A percentile compares a stretch with the other conserved stretches of the same genome.
Conservation (phyloP, 2,329 filamentous ascomycete genomes). For the Byssochlamys sp. region DNA sequence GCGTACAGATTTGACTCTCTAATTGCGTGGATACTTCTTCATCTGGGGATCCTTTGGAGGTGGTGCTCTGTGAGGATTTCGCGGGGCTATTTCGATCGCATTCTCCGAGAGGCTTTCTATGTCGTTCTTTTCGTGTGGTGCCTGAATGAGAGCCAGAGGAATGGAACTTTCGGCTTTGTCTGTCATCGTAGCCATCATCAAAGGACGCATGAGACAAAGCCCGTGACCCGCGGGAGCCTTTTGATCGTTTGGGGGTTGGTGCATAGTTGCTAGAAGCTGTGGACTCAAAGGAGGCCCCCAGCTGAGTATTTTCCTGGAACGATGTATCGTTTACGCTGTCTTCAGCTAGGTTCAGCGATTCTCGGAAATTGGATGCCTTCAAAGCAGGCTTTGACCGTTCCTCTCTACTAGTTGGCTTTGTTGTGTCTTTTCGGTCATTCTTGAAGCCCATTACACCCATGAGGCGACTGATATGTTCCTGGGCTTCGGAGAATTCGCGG, state of each 20-base stretch:
- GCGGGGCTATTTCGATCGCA: slow-evolving; percentile 18
- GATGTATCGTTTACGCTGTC: background rate
- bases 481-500: slow-evolving; percentile 30
- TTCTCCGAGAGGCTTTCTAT: slow-evolving; percentile 17
- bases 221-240: slow-evolving; percentile 12
- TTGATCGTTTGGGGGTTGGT: slow-evolving; percentile 21
- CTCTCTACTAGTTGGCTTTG: slow-evolving; percentile 10
- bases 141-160: too few relatives aligned
- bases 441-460: slow-evolving; percentile 32
- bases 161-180: background rate
- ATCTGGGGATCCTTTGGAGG: slow-evolving; percentile 7
- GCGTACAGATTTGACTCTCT: slow-evolving; percentile 4
- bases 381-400: slow-evolving; percentile 5
- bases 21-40: slow-evolving; percentile 1
- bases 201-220: slow-evolving; percentile 1
- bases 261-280: slow-evolving; percentile 4
- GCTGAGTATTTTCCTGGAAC: slow-evolving; percentile 10
- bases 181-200: background rate
- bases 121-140: background rate
- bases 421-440: slow-evolving; percentile 9
- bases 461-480: slow-evolving; percentile 28
- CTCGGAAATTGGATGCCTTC: background rate
- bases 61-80: slow-evolving; percentile 11
- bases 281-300: slow-evolving; percentile 5
- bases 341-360: background rate